Percentiles rank a stretch among this genome's conserved stretches.
phyloP scores from a whole-genome alignment of 495 filamentous ascomycete genomes.

The Xylaria palmicola region DNA sequence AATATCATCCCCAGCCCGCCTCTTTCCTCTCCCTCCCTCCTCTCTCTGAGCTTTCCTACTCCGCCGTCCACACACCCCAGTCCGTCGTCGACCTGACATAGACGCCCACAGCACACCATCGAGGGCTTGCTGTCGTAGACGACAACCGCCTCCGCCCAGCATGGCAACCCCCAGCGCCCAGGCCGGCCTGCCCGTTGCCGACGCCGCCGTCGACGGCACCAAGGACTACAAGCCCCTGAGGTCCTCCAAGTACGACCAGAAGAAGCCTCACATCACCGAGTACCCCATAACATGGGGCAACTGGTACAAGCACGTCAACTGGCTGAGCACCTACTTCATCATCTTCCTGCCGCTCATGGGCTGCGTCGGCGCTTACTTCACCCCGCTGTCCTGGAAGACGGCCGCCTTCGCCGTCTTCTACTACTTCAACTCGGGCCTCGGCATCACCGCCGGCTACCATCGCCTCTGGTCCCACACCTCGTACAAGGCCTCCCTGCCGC shows the following conservation, averaged over 20 bases:
- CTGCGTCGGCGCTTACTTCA: conserved; percentile 75
- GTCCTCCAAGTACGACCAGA: conserved; percentile 44
- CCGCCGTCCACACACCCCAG: not conserved
- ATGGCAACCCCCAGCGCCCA: conserved; percentile 46
- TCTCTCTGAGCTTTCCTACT: not conserved
- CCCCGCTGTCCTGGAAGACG: conserved; percentile 73
- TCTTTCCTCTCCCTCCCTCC: not conserved
- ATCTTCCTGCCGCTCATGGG: conserved; percentile 79
- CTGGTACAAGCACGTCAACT: conserved; percentile 98
- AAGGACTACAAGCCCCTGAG: conserved; percentile 49
- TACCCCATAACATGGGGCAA: conserved; percentile 76
- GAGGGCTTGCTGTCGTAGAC: conserved; percentile 21
- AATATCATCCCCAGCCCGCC: conserved; percentile 14
- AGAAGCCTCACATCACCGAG: conserved; percentile 55
- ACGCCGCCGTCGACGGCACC: conserved; percentile 45
- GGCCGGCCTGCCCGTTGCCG: conserved; percentile 22
- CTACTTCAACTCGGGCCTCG: conserved; percentile 89
- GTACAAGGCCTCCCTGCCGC: conserved; percentile 83
- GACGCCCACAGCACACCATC: not conserved
- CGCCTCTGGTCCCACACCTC: conserved; percentile 93
- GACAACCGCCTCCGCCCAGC: conserved; percentile 16
- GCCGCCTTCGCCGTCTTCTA: conserved; percentile 78
- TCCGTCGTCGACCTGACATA: not conserved
- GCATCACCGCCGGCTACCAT: conserved; percentile 89
- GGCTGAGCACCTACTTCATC: conserved; percentile 87